Evolutionary conservation across 192 early-diverging fungal species (phyloP).

Genomic region (Podila horticola): DNA sequence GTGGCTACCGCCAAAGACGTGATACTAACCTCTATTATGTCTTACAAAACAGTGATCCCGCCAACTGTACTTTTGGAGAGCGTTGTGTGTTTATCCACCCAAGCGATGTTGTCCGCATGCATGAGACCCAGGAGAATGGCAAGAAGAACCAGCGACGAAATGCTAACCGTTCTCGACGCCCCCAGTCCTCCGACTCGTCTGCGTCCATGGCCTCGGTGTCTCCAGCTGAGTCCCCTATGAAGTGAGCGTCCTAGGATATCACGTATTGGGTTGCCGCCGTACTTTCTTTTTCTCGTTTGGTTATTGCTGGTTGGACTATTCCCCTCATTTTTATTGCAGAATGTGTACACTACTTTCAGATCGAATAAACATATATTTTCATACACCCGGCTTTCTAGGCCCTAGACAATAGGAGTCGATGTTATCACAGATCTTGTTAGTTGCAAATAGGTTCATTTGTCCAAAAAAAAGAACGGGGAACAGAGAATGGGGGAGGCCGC

Average conservation of each 20-base stretch:
- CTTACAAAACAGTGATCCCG: constrained; percentile 21
- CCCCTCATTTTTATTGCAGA: background rate
- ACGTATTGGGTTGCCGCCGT: background rate
- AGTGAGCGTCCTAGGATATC: background rate
- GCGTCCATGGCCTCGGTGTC: constrained; percentile 25
- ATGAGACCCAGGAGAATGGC: background rate
- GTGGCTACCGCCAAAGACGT: background rate
- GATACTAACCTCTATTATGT: background rate
- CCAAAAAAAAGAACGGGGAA: too few species aligned
- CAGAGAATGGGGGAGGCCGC: too few species aligned
- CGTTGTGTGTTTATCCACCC: constrained; percentile 49
- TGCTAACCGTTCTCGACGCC: constrained; percentile 4
- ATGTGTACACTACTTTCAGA: too few species aligned
- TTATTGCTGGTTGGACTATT: background rate
- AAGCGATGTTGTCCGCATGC: constrained; percentile 27
- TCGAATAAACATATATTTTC: too few species aligned
- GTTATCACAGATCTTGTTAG: too few species aligned
- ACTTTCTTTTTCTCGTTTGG: background rate
- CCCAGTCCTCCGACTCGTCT: constrained; percentile 26
- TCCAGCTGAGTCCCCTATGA: constrained; percentile 3
- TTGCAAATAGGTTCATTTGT: too few species aligned
- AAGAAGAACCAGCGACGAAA: constrained; percentile 31
- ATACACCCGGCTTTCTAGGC: too few species aligned
- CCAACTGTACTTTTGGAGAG: constrained; percentile 41
- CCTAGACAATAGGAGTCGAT: too few species aligned